Evolutionary conservation across 768 basidiomycete genomes (phyloP), one percentile per base, ranked within the genome.

Genomic region (Russula sp.): DNA sequence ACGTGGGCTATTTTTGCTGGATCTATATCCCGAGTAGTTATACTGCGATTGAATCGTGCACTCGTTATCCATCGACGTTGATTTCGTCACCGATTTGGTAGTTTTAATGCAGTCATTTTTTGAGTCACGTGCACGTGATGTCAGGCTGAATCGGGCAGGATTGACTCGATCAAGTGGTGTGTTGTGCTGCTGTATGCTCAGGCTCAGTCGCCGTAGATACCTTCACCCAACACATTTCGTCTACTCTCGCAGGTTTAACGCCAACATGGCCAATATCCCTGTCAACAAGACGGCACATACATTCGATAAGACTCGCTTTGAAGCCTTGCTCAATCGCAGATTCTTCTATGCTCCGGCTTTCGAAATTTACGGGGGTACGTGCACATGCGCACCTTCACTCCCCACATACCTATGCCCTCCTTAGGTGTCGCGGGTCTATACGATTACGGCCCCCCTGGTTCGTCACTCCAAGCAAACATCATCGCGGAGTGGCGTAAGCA

Each of bases 331-430:
- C 58, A 89, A 86, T 70, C 84, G 90, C 59, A 80, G 97, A 52
- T 99, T 99, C 79, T 99, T 98, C 79, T 98, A 90, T 72, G 92
- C 96, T 4, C 96, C 96, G 25, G 92, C 97, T 5, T 99, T 98
- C 69, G 97, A 98, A 75, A 98, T 99, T 77, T 98, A 98, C 70
- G 94, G 96, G 62, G 97, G 96, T 93, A 65, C 68, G 85, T 78
- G 39, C 46, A 35, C 42, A 58, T 46, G 48, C 46, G 25, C n/a
- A 8, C 25, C 39, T 48, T n/a, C 38, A 29, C 20, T 22, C 48
- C 34, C 47, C 14, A 16, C 32, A 43, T 42, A 54, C 32, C 42
- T 22, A 49, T 29, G 56, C 38, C 55, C 59, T 20, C 45, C 20
- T 43, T 43, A 96, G 95, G 96, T 75, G 90, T 98, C 67, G 95